Conservation (phyloP, 805 yeast species). For the Wickerhamiella cacticola region DNA sequence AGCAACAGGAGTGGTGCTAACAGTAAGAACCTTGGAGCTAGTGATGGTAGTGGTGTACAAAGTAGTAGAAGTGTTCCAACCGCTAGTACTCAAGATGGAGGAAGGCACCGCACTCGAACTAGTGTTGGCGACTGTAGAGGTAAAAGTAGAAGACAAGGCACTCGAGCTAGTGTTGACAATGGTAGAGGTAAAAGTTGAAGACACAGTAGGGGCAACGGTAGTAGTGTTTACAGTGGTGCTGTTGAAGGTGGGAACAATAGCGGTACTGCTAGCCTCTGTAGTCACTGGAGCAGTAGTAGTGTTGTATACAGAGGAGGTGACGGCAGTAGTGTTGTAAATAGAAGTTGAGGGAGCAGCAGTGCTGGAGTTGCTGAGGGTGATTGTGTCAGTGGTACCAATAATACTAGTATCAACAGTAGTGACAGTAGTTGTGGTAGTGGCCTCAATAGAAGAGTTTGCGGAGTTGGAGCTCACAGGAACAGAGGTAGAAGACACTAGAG, state of each 20-base stretch:
- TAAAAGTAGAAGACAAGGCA: not conserved
- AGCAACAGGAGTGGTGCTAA: not conserved
- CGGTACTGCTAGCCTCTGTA: not conserved
- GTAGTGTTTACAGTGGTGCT: slow-evolving; percentile 2
- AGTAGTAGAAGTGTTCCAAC: not conserved
- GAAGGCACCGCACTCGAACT: too few relatives aligned
- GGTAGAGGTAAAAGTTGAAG: not conserved
- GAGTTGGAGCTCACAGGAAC: not conserved
- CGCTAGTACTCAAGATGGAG: too few relatives aligned
- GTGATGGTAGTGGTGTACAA: not conserved
- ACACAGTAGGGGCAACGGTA: slow-evolving; percentile 26
- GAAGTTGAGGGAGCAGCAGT: not conserved
- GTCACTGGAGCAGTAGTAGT: slow-evolving; percentile 11
- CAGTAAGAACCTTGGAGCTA: not conserved
- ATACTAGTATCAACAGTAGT: slow-evolving; percentile 1
- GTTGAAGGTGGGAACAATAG: not conserved
- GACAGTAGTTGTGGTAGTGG: not conserved
- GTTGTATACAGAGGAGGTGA: slow-evolving; percentile 4
- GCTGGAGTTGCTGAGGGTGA: not conserved
- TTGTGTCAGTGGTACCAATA: not conserved
- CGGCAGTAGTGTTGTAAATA: not conserved
- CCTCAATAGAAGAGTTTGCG: not conserved
- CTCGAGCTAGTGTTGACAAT: not conserved
- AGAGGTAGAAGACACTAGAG: not conserved
- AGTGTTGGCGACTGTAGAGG: not conserved